A percentile compares a stretch with the other conserved stretches of the same genome.
Conservation (phyloP, 345 rosid species). For the Salix viminalis region DNA sequence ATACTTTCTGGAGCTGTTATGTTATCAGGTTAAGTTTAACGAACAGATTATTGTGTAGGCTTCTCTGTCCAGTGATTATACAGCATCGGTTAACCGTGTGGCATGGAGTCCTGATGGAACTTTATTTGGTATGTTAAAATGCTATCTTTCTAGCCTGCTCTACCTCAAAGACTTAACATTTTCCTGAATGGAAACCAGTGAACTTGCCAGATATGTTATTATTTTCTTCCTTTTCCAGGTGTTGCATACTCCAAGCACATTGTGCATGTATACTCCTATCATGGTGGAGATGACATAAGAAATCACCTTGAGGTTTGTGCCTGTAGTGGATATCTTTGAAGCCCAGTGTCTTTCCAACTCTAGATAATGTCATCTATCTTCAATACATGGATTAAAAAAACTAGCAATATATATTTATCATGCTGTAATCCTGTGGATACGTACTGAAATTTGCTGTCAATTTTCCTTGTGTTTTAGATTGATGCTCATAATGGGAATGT, state of each 20-base stretch:
- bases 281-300: constrained; percentile 57
- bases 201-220: background rate
- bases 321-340: background rate
- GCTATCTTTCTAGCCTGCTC: background rate
- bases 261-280: constrained; percentile 68
- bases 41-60: constrained; percentile 35
- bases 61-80: constrained; percentile 48
- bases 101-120: constrained; percentile 88
- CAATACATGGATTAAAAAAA: background rate
- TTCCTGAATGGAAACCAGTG: background rate
- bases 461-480: constrained; percentile 40
- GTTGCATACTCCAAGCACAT: constrained; percentile 83
- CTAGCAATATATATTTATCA: background rate
- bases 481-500: constrained; percentile 89
- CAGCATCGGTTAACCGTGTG: constrained; percentile 71
- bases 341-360: background rate
- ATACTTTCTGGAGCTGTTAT: background rate
- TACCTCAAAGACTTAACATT: background rate
- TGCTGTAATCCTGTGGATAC: background rate
- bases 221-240: constrained; percentile 41
- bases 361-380: background rate
- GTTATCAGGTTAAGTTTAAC: background rate
- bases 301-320: constrained; percentile 68
- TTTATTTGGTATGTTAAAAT: constrained; percentile 52
- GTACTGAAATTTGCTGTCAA: constrained; percentile 1